A percentile compares a stretch with the other conserved stretches of the same genome.
Evolutionary conservation across 257 asterid species (phyloP).

Genomic region (Ocimum tenuiflorum): DNA sequence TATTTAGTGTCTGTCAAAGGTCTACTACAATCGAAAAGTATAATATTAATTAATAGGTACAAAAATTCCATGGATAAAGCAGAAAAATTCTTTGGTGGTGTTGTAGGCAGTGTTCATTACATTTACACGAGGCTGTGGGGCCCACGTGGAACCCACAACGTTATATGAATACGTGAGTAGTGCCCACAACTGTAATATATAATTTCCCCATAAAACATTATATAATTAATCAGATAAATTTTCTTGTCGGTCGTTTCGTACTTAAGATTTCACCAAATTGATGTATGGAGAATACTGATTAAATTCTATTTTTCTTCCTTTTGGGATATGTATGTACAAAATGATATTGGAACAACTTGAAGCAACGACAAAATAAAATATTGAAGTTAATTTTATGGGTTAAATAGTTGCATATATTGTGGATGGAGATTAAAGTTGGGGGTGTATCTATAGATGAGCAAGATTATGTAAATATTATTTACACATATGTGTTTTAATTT

Average conservation of each 20-base stretch:
- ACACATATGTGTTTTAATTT: no score
- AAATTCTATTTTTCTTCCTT: not conserved
- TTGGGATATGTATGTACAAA: not conserved
- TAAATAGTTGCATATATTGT: not conserved
- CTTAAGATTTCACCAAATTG: slow-evolving; percentile 14
- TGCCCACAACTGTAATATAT: no score
- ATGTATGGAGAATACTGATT: slow-evolving; percentile 3
- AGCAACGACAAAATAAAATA: slow-evolving; percentile 15
- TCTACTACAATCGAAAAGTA: not conserved
- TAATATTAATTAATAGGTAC: not conserved
- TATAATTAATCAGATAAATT: no score
- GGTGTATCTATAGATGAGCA: no score
- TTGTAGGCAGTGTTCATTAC: no score
- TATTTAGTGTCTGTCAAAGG: not conserved
- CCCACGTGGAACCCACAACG: no score
- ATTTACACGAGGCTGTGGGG: no score
- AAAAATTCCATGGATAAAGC: slow-evolving; percentile 4
- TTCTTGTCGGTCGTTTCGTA: not conserved
- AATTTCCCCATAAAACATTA: no score
- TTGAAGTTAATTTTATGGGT: not conserved
- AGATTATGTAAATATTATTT: no score
- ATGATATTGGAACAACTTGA: not conserved
- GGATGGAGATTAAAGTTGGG: no score
- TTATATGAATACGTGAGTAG: no score
- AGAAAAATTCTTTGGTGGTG: no score